A percentile compares a stretch with the other conserved stretches of the same genome.
phyloP scores from a whole-genome alignment of 179 eudicot genomes.

The Corrigiola litoralis region DNA sequence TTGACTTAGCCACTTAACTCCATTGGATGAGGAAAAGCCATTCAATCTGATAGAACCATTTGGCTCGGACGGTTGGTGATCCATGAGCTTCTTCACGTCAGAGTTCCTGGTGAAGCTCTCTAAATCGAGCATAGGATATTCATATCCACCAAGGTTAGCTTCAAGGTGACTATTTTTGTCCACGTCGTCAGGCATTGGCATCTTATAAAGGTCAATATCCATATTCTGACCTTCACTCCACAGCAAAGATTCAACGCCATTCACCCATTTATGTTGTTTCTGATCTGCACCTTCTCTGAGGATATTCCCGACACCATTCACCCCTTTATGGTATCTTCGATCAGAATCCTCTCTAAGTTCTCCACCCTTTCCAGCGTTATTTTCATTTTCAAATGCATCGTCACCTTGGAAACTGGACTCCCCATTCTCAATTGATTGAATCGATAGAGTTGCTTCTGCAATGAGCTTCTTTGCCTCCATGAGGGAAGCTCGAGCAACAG shows the following conservation, averaged over 20 bases:
- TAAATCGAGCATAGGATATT: slow-evolving; percentile 5
- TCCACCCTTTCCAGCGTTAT: slow-evolving; percentile 14
- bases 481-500: slow-evolving; percentile 77
- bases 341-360: background rate
- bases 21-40: slow-evolving; percentile 15
- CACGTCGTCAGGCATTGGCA: slow-evolving; percentile 23
- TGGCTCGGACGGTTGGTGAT: slow-evolving; percentile 12
- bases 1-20: slow-evolving; percentile 16
- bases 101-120: slow-evolving; percentile 14
- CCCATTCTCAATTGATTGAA: slow-evolving; percentile 51
- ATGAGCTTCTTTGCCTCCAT: slow-evolving; percentile 72
- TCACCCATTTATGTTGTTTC: slow-evolving; percentile 3
- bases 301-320: slow-evolving; percentile 13
- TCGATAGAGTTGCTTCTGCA: slow-evolving; percentile 69
- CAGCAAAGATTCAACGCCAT: slow-evolving; percentile 10
- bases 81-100: slow-evolving; percentile 14
- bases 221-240: slow-evolving; percentile 6
- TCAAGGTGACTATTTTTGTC: slow-evolving; percentile 6
- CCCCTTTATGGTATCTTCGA: background rate
- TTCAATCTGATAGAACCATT: slow-evolving; percentile 27
- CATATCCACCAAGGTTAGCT: slow-evolving; percentile 12
- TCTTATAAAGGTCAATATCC: slow-evolving; percentile 22
- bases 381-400: slow-evolving; percentile 12
- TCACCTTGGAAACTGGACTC: slow-evolving; percentile 18
- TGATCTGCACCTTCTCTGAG: background rate